Conservation (phyloP, 371 early-diverging fungal genomes). For the Massospora cicadina region DNA sequence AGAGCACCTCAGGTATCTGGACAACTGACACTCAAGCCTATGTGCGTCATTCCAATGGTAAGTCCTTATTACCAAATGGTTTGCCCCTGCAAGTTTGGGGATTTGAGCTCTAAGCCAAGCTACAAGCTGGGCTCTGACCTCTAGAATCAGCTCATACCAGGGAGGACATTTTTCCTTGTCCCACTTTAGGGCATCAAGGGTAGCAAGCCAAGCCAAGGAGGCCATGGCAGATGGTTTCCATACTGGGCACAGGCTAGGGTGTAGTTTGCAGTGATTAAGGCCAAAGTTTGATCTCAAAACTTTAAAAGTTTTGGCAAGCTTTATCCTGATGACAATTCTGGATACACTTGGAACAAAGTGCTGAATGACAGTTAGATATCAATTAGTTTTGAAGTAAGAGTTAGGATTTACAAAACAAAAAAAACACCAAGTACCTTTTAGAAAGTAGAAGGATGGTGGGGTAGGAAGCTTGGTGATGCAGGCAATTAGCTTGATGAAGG, state of each 20-base stretch:
- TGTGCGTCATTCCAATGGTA: too few relatives aligned
- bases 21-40: too few relatives aligned
- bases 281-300: not conserved
- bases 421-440: not conserved
- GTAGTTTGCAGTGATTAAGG: not conserved
- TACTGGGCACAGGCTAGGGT: not conserved
- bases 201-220: not conserved
- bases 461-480: not conserved
- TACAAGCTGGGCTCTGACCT: not conserved
- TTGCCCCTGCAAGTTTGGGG: not conserved
- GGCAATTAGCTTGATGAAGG: not conserved
- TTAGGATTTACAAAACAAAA: too few relatives aligned
- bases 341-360: not conserved
- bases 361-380: not conserved
- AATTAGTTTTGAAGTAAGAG: too few relatives aligned
- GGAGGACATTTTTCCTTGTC: not conserved
- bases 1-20: too few relatives aligned
- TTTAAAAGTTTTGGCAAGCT: not conserved
- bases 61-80: too few relatives aligned
- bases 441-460: not conserved
- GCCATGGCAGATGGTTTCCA: not conserved
- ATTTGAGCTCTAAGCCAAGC: not conserved
- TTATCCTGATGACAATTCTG: not conserved
- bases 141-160: not conserved
- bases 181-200: not conserved